These are phyloP conservation scores for Zea luxurians DNA, from an alignment of 176 grass and related monocot genomes.

Conservation along the genomic window DNA sequence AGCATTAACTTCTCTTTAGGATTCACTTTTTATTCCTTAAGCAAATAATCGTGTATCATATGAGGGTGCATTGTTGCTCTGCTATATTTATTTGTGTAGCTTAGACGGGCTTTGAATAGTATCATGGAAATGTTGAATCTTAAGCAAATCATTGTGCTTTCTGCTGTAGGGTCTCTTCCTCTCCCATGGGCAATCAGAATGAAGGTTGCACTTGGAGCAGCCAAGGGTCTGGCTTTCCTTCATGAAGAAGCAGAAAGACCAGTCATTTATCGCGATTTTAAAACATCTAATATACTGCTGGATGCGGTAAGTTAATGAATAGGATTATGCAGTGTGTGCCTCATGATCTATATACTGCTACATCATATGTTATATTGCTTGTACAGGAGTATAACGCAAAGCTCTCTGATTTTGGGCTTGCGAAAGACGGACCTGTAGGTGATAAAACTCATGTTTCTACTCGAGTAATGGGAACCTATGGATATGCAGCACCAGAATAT, in stretches of 20 bases:
- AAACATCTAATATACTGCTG: conserved; percentile 79
- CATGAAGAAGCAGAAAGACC: conserved; percentile 88
- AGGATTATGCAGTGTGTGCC: background rate
- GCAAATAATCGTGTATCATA: conserved; percentile 2
- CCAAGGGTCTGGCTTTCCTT: conserved; percentile 74
- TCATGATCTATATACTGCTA: conserved; percentile 6
- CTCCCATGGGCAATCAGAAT: conserved; percentile 76
- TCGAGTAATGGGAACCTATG: conserved; percentile 85
- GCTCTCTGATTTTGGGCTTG: conserved; percentile 84
- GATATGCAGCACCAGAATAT: conserved; percentile 87
- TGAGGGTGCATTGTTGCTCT: conserved; percentile 8
- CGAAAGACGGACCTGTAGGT: conserved; percentile 82
- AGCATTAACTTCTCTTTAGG: conserved; percentile 9
- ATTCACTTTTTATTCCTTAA: background rate
- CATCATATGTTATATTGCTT: conserved; percentile 36
- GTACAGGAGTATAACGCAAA: conserved; percentile 84
- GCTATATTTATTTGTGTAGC: background rate
- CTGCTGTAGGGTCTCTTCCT: conserved; percentile 65
- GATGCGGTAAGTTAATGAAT: conserved; percentile 50
- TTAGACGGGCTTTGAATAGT: too few species aligned
- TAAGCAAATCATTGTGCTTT: conserved; percentile 15
- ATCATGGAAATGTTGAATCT: too few species aligned
- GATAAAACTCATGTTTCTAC: conserved; percentile 90
- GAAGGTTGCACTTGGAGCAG: conserved; percentile 82
- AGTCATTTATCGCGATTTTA: conserved; percentile 89